Base-by-base conservation (phyloP, 2,329 filamentous ascomycete genomes). In the Fusarium setosum region DNA sequence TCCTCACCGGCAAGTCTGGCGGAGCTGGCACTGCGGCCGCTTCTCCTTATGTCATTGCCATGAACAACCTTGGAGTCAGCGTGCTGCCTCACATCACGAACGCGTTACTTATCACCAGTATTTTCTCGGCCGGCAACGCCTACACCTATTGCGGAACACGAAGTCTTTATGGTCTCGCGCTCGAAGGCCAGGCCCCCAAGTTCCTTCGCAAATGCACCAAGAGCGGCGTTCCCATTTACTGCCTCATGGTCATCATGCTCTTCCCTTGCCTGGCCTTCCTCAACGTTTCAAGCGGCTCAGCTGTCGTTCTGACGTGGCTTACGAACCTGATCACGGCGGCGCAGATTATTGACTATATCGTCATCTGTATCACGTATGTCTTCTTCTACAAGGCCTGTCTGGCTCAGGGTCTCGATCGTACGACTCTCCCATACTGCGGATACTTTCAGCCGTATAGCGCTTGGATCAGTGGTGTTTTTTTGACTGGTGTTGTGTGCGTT, bases 21-120 rank as follows among this genome's bases (percentile, higher is more conserved):
- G 61, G 84, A 5, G 71, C 68, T 5, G 67, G 70, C 10, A 83
- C 79, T 12, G 86, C 84, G 5, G 82, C 84, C 7, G 84, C 85
- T 2, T 89, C 86, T 26, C 86, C 86, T 1, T 88, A 88, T 65
- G 86, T 88, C 52, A 87, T 89, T 67, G 86, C 86, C 40, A 87
- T 88, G 83, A 76, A 79, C 50, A 84, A 85, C 68, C 63, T 88
- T 59, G 77, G 81, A 12, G 80, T 88, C 51, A 69, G 72, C 0
- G 83, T 82, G 4, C 79, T 88, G 21, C 85, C 86, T 9, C 79
- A 86, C 41, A 77, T 88, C 24, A 81, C 86, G 64, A 89, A 89
- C 67, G 86, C 85, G 11, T 72, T 80, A 45, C 72, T 79, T 71
- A 56, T 79, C 52, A 78, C 76, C 3, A 76, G 75, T 55, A 78